phyloP scores from a whole-genome alignment of 441 rosid species.

The Heliophila coronopifolia region DNA sequence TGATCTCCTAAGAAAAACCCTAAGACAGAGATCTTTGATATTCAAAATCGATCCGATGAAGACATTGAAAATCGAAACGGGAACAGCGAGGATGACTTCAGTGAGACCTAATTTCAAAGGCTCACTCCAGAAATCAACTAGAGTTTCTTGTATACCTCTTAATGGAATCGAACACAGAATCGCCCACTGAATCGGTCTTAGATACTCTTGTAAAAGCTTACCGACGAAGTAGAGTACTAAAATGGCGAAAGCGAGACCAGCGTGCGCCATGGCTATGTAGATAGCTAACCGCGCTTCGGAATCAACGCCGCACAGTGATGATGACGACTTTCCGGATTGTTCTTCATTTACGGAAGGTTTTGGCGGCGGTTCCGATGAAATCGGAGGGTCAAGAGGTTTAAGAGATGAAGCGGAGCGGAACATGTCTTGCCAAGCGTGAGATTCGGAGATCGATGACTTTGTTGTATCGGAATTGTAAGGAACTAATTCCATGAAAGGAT shows the following conservation, averaged over 20 bases:
- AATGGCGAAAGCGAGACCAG: conserved; percentile 68
- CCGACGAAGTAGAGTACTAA: conserved; percentile 63
- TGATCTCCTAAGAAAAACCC: conserved; percentile 48
- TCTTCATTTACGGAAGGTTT: conserved; percentile 14
- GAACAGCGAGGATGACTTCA: conserved; percentile 83
- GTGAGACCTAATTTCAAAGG: conserved; percentile 75
- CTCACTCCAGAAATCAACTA: conserved; percentile 77
- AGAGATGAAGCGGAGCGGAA: conserved; percentile 79
- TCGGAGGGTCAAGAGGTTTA: conserved; percentile 47
- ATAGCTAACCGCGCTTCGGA: conserved; percentile 81
- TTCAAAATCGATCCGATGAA: conserved; percentile 71
- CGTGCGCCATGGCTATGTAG: conserved; percentile 96
- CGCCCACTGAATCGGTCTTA: conserved; percentile 94
- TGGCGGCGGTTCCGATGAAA: conserved; percentile 10
- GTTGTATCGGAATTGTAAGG: conserved; percentile 55
- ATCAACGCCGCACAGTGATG: conserved; percentile 47
- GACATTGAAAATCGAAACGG: conserved; percentile 57
- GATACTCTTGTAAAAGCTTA: conserved; percentile 74
- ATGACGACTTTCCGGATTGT: conserved; percentile 22
- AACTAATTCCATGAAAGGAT: conserved; percentile 59
- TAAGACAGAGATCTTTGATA: conserved; percentile 49
- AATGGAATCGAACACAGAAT: conserved; percentile 83
- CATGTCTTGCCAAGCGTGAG: conserved; percentile 88
- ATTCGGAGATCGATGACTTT: conserved; percentile 34
- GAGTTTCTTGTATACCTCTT: conserved; percentile 78